These are phyloP conservation scores for Saturnispora serradocipensis DNA, from an alignment of 805 yeast species.

Conservation along the genomic window DNA sequence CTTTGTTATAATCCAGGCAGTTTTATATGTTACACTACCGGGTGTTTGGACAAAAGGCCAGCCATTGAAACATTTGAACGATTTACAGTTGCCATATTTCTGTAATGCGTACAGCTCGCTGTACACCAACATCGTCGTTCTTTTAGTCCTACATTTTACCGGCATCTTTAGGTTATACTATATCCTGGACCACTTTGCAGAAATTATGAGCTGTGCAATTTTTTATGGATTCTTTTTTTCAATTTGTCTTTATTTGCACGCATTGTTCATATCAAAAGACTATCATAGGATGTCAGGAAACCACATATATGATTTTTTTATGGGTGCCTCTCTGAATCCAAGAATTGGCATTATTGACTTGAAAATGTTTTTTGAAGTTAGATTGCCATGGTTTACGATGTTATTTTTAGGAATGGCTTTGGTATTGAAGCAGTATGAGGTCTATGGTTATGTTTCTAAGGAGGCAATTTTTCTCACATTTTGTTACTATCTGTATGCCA, in stretches of 20 bases:
- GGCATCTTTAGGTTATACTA: conserved; percentile 67
- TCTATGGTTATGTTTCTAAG: conserved; percentile 68
- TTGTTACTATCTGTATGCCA: conserved; percentile 92
- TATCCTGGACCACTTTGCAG: conserved; percentile 75
- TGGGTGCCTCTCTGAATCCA: conserved; percentile 98
- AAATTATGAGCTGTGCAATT: conserved; percentile 89
- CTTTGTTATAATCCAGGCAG: conserved; percentile 59
- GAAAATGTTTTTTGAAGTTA: conserved; percentile 95
- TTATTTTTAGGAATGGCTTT: conserved; percentile 69
- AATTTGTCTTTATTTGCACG: conserved; percentile 58
- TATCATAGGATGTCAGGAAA: conserved; percentile 90
- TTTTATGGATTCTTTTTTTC: conserved; percentile 66
- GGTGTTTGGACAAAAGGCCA: conserved; percentile 95
- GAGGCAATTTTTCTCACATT: conserved; percentile 65
- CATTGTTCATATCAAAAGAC: conserved; percentile 57
- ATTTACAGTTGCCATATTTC: conserved; percentile 78
- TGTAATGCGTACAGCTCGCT: conserved; percentile 89
- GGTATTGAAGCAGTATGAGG: conserved; percentile 69
- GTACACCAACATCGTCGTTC: conserved; percentile 55
- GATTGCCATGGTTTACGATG: conserved; percentile 93
- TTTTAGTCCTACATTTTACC: conserved; percentile 57
- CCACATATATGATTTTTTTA: conserved; percentile 80
- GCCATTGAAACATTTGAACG: conserved; percentile 73
- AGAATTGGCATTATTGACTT: conserved; percentile 86
- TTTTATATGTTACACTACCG: conserved; percentile 76